A percentile compares a stretch with the other conserved stretches of the same genome.
Conservation (phyloP, 148 eudicot genomes). For the Silene conica region DNA sequence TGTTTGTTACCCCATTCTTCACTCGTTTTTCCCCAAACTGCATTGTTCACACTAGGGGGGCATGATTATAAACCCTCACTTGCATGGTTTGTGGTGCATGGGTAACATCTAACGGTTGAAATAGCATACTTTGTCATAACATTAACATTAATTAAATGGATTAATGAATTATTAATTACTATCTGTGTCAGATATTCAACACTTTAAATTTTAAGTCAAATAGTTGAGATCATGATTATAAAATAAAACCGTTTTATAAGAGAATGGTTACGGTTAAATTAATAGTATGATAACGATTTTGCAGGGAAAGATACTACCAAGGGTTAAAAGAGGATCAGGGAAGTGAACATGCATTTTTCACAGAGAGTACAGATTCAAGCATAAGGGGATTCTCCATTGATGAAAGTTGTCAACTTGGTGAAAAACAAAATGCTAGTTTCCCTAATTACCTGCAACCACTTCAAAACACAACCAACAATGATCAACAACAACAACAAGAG, state of each 20-base stretch:
- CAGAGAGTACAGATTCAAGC: slow-evolving; percentile 32
- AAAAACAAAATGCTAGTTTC: slow-evolving; percentile 21
- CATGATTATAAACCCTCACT: no score
- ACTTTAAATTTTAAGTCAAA: neutral
- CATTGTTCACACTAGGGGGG: no score
- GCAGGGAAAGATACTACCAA: slow-evolving; percentile 21
- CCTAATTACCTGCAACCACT: slow-evolving; percentile 12
- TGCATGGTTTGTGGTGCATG: no score
- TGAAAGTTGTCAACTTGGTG: slow-evolving; percentile 26
- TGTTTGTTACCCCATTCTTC: no score
- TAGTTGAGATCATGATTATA: neutral
- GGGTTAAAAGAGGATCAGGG: slow-evolving; percentile 37
- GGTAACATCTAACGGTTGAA: no score
- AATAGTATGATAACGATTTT: neutral
- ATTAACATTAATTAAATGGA: no score
- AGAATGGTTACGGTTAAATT: no score
- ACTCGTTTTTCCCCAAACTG: no score
- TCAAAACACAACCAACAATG: neutral
- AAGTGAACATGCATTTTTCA: slow-evolving; percentile 44
- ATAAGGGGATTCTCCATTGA: slow-evolving; percentile 30
- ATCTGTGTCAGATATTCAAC: neutral
- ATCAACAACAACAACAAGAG: slow-evolving; percentile 11
- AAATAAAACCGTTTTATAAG: no score
- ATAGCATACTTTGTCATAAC: neutral
- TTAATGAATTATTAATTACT: no score